These are phyloP conservation scores for Colletotrichum paranaense DNA, from an alignment of 2,329 filamentous ascomycete genomes.

Conservation along the genomic window DNA sequence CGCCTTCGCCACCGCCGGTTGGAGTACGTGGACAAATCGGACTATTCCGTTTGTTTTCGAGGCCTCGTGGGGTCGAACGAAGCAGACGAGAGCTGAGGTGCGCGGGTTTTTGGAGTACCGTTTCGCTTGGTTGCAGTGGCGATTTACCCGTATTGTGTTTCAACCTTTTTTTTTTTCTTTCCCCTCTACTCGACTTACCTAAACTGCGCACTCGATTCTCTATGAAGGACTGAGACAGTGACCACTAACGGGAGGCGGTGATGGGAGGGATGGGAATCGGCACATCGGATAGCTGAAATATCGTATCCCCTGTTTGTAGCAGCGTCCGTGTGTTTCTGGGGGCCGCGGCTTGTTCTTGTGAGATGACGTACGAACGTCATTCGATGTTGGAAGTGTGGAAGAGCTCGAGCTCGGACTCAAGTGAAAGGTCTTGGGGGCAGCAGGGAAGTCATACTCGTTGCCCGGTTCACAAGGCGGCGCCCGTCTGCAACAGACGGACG, in stretches of 20 bases:
- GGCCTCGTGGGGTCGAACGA: background rate
- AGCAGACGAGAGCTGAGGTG: background rate
- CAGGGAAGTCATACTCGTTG: background rate
- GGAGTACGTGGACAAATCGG: conserved; percentile 3
- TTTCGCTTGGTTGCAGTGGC: background rate
- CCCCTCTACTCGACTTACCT: too few relatives aligned
- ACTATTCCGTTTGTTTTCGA: background rate
- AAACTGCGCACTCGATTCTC: background rate
- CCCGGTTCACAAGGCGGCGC: background rate
- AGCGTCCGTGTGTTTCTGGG: background rate
- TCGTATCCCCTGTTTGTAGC: background rate
- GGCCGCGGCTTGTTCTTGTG: background rate
- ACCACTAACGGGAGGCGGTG: too few relatives aligned
- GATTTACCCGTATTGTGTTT: background rate
- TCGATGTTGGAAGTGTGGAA: background rate
- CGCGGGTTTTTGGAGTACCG: background rate
- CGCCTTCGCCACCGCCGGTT: conserved; percentile 6
- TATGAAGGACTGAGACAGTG: background rate
- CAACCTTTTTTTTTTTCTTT: background rate
- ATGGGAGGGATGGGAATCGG: too few relatives aligned
- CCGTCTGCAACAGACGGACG: background rate
- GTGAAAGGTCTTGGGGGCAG: background rate
- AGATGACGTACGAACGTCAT: conserved; percentile 2
- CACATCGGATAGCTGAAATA: background rate
- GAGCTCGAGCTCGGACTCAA: background rate